Conservation (phyloP, 2,329 filamentous ascomycete genomes). For the Stachybotrys chlorohalonatus region DNA sequence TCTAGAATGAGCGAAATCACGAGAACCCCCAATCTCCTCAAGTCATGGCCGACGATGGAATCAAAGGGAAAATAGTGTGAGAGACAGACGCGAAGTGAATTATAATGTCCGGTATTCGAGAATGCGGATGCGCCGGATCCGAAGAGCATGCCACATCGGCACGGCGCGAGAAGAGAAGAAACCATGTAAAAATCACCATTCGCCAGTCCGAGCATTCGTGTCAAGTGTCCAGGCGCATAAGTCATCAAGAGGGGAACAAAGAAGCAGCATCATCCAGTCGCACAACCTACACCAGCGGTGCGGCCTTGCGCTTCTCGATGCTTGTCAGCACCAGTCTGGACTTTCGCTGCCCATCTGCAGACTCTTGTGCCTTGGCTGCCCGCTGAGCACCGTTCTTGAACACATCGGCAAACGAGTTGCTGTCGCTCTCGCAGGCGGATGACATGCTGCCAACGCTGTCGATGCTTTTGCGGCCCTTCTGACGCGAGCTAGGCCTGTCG, state of each 20-base stretch:
- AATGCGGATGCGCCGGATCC: slow-evolving; percentile 10
- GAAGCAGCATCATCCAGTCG: slow-evolving; percentile 8
- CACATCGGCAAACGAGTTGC: slow-evolving; percentile 55
- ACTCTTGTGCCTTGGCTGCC: slow-evolving; percentile 43
- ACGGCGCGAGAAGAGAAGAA: slow-evolving; percentile 8
- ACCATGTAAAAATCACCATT: slow-evolving; percentile 19
- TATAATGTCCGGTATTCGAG: slow-evolving; percentile 21
- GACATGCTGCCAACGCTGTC: slow-evolving; percentile 57
- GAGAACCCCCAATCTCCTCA: background rate
- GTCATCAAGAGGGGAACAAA: slow-evolving; percentile 19
- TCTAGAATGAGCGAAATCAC: background rate
- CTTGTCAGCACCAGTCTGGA: slow-evolving; percentile 82
- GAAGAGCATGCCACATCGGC: slow-evolving; percentile 7
- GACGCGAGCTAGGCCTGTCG: slow-evolving; percentile 64
- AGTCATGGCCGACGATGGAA: background rate
- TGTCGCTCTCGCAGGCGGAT: slow-evolving; percentile 36
- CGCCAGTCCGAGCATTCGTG: slow-evolving; percentile 25
- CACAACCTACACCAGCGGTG: slow-evolving; percentile 12
- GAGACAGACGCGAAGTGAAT: slow-evolving; percentile 31
- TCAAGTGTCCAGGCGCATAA: slow-evolving; percentile 27
- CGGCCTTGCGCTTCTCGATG: slow-evolving; percentile 75
- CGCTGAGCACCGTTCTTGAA: slow-evolving; percentile 51
- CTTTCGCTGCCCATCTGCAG: slow-evolving; percentile 60
- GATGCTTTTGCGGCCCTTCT: slow-evolving; percentile 54
- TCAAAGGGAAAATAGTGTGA: slow-evolving; percentile 15